Evolutionary conservation across 1,284 basidiomycete genomes (phyloP).

Genomic region (Pisolithus thermaeus): DNA sequence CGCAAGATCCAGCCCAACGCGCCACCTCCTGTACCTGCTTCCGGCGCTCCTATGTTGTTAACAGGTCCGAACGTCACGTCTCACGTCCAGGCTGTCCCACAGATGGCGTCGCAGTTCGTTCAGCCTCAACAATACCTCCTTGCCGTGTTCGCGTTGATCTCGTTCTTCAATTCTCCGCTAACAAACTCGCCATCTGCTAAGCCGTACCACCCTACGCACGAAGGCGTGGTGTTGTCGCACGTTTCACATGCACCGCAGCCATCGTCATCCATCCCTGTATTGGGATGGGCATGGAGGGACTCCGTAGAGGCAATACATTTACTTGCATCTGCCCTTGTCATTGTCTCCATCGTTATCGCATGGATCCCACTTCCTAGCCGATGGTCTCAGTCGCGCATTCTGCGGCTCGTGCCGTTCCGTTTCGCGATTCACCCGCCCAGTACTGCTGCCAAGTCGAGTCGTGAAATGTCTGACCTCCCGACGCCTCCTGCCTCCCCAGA

Average conservation of each 20-base stretch:
- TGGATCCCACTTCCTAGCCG: constrained; percentile 36
- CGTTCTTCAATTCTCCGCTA: constrained; percentile 68
- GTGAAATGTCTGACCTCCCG: constrained; percentile 11
- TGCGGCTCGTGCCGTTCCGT: constrained; percentile 22
- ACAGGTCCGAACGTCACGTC: constrained; percentile 11
- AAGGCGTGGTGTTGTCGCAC: constrained; percentile 36
- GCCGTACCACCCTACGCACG: constrained; percentile 30
- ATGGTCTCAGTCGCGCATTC: constrained; percentile 14
- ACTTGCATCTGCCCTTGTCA: constrained; percentile 53
- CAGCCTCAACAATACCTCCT: constrained; percentile 60
- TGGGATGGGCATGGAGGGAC: constrained; percentile 42
- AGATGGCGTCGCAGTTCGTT: constrained; percentile 10
- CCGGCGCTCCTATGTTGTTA: constrained; percentile 8
- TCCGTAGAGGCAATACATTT: constrained; percentile 55
- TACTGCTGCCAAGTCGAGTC: constrained; percentile 1
- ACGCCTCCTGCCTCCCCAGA: constrained; percentile 21
- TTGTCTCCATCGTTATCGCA: constrained; percentile 50
- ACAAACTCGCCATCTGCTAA: constrained; percentile 35
- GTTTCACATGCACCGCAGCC: constrained; percentile 12
- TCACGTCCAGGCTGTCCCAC: constrained; percentile 9
- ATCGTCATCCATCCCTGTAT: constrained; percentile 5
- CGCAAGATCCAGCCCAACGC: constrained; percentile 42
- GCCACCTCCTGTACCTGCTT: constrained; percentile 19
- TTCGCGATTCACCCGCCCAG: constrained; percentile 8
- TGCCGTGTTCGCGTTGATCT: constrained; percentile 71